These are phyloP conservation scores for Lactifluus echinatus DNA, from an alignment of 768 basidiomycete species.

Conservation along the genomic window DNA sequence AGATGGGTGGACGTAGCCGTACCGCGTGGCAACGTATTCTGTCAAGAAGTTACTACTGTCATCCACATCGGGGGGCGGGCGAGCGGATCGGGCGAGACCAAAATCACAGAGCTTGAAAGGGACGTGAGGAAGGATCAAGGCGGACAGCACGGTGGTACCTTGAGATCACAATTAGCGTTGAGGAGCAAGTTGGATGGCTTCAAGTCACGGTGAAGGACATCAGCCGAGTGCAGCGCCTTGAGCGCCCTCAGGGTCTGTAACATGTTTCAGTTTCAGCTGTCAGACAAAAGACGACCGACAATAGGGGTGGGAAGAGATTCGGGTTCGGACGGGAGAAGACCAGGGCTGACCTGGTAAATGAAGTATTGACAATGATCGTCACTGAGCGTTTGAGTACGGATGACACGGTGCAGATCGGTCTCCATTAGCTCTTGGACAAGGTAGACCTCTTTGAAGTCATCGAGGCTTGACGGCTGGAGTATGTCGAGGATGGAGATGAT, in stretches of 20 bases:
- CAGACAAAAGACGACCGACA: too few relatives aligned
- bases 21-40: constrained; percentile 95
- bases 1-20: constrained; percentile 14
- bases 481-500: constrained; percentile 97
- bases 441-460: constrained; percentile 81
- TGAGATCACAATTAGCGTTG: constrained; percentile 95
- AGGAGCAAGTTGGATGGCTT: constrained; percentile 94
- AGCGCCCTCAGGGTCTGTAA: constrained; percentile 79
- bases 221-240: constrained; percentile 91
- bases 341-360: constrained; percentile 67
- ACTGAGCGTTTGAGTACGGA: constrained; percentile 85
- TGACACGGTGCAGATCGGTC: constrained; percentile 94
- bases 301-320: not conserved
- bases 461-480: constrained; percentile 61
- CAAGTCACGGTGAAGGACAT: constrained; percentile 91
- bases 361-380: constrained; percentile 98
- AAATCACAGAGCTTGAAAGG: constrained; percentile 69
- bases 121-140: not conserved
- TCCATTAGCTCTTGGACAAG: constrained; percentile 78
- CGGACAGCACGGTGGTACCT: constrained; percentile 39
- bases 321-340: not conserved
- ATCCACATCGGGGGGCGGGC: constrained; percentile 64
- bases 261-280: not conserved
- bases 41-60: constrained; percentile 80
- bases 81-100: constrained; percentile 74